Evolutionary conservation across 2,329 filamentous ascomycete species (phyloP), one percentile per base, ranked within the genome.

Genomic region (Colletotrichum sp.): DNA sequence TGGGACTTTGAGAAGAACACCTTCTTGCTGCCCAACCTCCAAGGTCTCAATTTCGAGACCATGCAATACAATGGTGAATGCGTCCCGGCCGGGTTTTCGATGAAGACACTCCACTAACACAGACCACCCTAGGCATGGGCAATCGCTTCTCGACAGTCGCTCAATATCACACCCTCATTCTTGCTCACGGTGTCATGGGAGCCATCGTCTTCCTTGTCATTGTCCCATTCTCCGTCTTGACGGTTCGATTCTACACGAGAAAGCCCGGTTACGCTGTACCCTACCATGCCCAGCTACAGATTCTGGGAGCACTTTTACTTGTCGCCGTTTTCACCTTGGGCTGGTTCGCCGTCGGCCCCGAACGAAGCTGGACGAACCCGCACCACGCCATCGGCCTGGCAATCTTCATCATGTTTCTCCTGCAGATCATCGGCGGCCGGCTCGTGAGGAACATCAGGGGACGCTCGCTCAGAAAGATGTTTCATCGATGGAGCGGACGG

Each of bases 401-500:
- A 32, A 91, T 98, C 62, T 96, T 96, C 82, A 90, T 93, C 60
- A 85, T 95, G 63, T 90, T 96, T 39, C 83, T 95, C 62, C 85
- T 95, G 6, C 95, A 97, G 82, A 90, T 93, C 18, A 81, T 96
- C 4, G 93, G 92, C 32, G 95, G 95, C 5, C 90, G 91, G 69
- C 86, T 94, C 55, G 90, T 96, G 52, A 87, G 85, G 72, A 86
- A 88, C 72, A 88, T 91, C 68, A 85, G 84, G 55, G 85, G 87
- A 36, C 88, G 87, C 67, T 89, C 89, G 21, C 81, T 90, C 16
- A 86, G 90, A 24, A 84, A 89, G 49, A 89, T 94, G 89, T 84
- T 99, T 57, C 97, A 99, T 86, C 94, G 96, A 82, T 98, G 97
- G 95, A 86, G 95, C 21, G 97, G 97, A 21, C 90, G 96, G 73